A percentile compares a stretch with the other conserved stretches of the same genome.
These are phyloP conservation scores for Ophiostoma fasciatum DNA, from an alignment of 2,329 filamentous ascomycete species.

Conservation along the genomic window DNA sequence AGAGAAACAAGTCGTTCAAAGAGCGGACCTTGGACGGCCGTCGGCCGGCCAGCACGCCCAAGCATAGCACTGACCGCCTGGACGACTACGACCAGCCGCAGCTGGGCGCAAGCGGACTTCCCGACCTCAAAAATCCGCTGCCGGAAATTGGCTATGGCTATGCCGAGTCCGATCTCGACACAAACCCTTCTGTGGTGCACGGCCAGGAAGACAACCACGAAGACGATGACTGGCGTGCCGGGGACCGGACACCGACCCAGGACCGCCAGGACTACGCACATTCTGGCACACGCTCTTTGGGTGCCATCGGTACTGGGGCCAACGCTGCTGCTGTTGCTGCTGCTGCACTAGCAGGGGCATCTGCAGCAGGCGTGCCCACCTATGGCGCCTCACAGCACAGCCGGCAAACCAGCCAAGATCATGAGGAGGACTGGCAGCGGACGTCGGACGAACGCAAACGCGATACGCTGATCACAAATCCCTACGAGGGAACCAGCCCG, in stretches of 20 bases:
- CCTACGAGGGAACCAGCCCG: conserved; percentile 50
- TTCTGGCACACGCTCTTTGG: conserved; percentile 32
- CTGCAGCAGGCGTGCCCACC: conserved; percentile 24
- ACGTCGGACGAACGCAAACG: conserved; percentile 48
- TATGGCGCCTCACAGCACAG: conserved; percentile 33
- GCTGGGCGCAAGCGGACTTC: conserved; percentile 56
- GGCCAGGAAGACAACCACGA: conserved; percentile 43
- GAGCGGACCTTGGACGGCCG: conserved; percentile 43
- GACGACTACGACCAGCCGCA: conserved; percentile 35
- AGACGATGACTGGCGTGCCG: conserved; percentile 16
- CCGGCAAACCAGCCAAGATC: conserved; percentile 39
- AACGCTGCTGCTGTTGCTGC: conserved; percentile 34
- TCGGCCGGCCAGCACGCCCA: conserved; percentile 38
- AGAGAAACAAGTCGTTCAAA: conserved; percentile 50
- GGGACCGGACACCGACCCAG: conserved; percentile 20
- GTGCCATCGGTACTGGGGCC: no score
- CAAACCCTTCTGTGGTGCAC: conserved; percentile 73
- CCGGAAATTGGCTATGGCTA: conserved; percentile 59
- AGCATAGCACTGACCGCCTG: conserved; percentile 44
- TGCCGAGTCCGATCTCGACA: conserved; percentile 51
- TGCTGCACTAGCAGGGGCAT: conserved; percentile 35
- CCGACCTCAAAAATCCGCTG: conserved; percentile 53
- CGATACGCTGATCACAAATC: conserved; percentile 52
- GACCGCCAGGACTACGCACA: conserved; percentile 18
- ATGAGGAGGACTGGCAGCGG: conserved; percentile 50